phyloP scores from a whole-genome alignment of 1,139 yeast genomes.

The Pneumocystis oryctolagi region DNA sequence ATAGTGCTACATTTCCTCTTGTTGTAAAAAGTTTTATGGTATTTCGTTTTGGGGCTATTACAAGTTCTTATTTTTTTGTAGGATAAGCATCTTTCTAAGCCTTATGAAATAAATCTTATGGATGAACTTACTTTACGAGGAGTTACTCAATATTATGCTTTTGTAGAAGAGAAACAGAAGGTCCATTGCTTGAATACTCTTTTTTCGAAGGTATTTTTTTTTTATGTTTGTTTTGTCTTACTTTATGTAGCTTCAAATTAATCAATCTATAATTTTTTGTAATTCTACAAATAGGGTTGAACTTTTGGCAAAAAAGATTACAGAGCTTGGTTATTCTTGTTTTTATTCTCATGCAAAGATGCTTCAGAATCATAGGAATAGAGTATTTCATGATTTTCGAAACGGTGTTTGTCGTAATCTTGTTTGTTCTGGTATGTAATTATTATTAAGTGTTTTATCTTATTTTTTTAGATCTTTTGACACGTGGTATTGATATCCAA shows the following conservation, averaged over 20 bases:
- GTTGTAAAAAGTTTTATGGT: conserved; percentile 80
- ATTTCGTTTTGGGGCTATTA: neutral
- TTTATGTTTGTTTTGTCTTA: neutral
- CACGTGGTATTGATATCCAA: conserved; percentile 98
- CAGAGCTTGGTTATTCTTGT: conserved; percentile 93
- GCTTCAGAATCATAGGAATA: conserved; percentile 95
- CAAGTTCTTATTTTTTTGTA: neutral
- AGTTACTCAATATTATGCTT: conserved; percentile 92
- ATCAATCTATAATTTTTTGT: conserved; percentile 92
- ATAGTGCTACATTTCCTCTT: conserved; percentile 91
- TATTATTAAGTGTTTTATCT: neutral
- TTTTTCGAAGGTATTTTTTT: conserved; percentile 43
- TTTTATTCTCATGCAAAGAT: conserved; percentile 93
- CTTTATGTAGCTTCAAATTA: conserved; percentile 48
- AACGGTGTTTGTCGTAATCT: conserved; percentile 95
- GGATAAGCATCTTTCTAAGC: conserved; percentile 73
- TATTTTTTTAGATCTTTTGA: conserved; percentile 46
- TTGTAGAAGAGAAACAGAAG: conserved; percentile 92
- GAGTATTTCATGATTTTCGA: conserved; percentile 96
- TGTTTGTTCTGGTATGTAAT: conserved; percentile 49
- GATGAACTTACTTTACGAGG: conserved; percentile 93
- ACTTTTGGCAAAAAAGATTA: conserved; percentile 83
- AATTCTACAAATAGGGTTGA: conserved; percentile 94
- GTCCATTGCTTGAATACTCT: conserved; percentile 89
- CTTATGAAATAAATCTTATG: conserved; percentile 93